A percentile compares a stretch with the other conserved stretches of the same genome.
phyloP scores from a whole-genome alignment of 2,329 filamentous ascomycete species.

The Penicillium thymicola region DNA sequence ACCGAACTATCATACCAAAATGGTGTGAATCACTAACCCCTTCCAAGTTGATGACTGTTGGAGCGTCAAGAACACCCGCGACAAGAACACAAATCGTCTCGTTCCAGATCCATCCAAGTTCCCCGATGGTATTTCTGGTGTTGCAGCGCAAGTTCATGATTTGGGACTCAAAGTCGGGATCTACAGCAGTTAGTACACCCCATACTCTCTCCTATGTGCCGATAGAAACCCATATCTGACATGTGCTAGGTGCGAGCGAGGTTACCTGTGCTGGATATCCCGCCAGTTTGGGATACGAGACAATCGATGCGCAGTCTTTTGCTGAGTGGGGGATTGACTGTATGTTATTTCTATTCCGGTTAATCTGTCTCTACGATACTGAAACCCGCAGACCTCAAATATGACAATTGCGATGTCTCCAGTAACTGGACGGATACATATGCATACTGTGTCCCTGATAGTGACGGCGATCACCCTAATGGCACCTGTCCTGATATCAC shows the following conservation, averaged over 20 bases:
- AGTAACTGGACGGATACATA: slow-evolving; percentile 40
- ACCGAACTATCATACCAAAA: slow-evolving; percentile 46
- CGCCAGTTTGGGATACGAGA: slow-evolving; percentile 56
- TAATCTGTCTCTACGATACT: not conserved
- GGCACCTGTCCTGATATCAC: slow-evolving; percentile 40
- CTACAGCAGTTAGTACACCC: slow-evolving; percentile 48
- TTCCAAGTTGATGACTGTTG: slow-evolving; percentile 59
- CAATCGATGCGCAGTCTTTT: slow-evolving; percentile 57
- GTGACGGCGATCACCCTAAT: slow-evolving; percentile 34
- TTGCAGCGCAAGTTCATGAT: slow-evolving; percentile 54
- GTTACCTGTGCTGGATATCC: slow-evolving; percentile 57
- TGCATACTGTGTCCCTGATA: slow-evolving; percentile 42
- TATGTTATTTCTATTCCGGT: slow-evolving; percentile 8
- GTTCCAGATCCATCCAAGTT: slow-evolving; percentile 52
- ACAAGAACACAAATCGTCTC: slow-evolving; percentile 45
- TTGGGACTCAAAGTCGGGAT: slow-evolving; percentile 62
- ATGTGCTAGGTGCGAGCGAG: slow-evolving; percentile 29
- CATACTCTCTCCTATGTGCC: accelerated
- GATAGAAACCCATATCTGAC: not conserved
- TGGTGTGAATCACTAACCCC: not conserved
- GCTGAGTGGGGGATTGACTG: slow-evolving; percentile 59
- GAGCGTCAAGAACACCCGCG: slow-evolving; percentile 45
- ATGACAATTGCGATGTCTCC: slow-evolving; percentile 54
- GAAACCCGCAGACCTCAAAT: slow-evolving; percentile 49
- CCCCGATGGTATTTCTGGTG: slow-evolving; percentile 55